A percentile compares a stretch with the other conserved stretches of the same genome.
Conservation (phyloP, 176 grass and related monocot genomes). For the Oryza glaberrima region DNA sequence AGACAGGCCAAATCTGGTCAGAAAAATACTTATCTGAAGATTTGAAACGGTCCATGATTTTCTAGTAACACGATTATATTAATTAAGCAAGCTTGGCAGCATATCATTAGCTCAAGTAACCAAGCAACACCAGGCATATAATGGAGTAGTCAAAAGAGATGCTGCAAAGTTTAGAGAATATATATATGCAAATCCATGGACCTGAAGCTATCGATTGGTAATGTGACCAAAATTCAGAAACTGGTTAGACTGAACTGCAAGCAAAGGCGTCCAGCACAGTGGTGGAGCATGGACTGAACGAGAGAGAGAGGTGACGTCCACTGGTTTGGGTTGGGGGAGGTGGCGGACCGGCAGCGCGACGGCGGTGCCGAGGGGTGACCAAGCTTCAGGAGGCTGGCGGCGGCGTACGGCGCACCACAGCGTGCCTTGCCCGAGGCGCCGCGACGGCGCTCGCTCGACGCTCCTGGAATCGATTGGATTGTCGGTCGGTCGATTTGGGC, state of each 20-base stretch:
- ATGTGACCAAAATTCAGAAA: neutral
- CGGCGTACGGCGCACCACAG: too few relatives aligned
- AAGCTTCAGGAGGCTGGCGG: too few relatives aligned
- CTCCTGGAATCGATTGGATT: too few relatives aligned
- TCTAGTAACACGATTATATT: neutral
- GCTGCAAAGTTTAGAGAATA: neutral
- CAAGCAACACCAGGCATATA: neutral
- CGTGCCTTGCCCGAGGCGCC: too few relatives aligned
- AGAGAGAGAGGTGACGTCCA: too few relatives aligned
- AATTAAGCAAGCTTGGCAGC: neutral
- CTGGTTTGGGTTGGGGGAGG: too few relatives aligned
- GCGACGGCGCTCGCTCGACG: too few relatives aligned
- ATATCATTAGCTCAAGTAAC: neutral
- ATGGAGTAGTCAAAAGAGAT: neutral
- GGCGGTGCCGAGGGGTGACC: too few relatives aligned
- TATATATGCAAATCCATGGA: neutral
- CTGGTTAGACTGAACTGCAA: neutral
- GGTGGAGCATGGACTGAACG: too few relatives aligned
- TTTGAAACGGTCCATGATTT: neutral
- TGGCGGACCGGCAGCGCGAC: too few relatives aligned
- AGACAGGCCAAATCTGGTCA: conserved; percentile 5
- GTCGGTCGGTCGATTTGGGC: too few relatives aligned
- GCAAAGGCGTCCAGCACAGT: neutral
- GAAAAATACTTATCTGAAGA: neutral
- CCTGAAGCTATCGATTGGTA: neutral